Conservation (phyloP, 1,139 yeast species). For the Hansenula sp. region DNA sequence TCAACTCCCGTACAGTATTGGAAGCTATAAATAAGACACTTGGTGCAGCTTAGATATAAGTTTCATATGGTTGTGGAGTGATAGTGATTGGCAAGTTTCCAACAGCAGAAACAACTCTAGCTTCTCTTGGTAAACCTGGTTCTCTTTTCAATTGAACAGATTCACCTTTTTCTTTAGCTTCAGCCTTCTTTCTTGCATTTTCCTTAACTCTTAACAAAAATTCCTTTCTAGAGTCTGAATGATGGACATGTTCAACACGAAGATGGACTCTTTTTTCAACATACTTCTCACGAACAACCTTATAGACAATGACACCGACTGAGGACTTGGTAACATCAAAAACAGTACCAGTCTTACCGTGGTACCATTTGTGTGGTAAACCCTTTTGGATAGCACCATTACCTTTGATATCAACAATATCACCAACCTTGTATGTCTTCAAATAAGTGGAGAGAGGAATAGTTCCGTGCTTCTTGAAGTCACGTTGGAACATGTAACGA, state of each 20-base stretch:
- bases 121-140: constrained; percentile 96
- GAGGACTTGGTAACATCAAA: constrained; percentile 98
- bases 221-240: constrained; percentile 99
- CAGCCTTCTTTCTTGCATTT: constrained; percentile 90
- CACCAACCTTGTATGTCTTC: constrained; percentile 98
- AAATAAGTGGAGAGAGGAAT: constrained; percentile 94
- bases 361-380: constrained; percentile 99
- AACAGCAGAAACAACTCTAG: constrained; percentile 74
- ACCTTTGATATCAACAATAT: constrained; percentile 98
- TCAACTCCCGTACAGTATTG: no score
- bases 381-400: constrained; percentile 99
- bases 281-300: constrained; percentile 99
- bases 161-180: constrained; percentile 94
- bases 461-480: constrained; percentile 97
- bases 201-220: constrained; percentile 97
- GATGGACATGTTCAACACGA: constrained; percentile 98
- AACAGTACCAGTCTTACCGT: constrained; percentile 99
- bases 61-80: constrained; percentile 99
- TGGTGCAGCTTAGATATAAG: constrained; percentile 71
- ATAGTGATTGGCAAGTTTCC: constrained; percentile 91
- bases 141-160: constrained; percentile 93
- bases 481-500: constrained; percentile 99
- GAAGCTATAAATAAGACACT: no score
- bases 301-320: constrained; percentile 97
- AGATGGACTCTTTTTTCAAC: constrained; percentile 97